Conservation (phyloP, 1,139 yeast genomes). For the Barnettozyma hawaiiensis region DNA sequence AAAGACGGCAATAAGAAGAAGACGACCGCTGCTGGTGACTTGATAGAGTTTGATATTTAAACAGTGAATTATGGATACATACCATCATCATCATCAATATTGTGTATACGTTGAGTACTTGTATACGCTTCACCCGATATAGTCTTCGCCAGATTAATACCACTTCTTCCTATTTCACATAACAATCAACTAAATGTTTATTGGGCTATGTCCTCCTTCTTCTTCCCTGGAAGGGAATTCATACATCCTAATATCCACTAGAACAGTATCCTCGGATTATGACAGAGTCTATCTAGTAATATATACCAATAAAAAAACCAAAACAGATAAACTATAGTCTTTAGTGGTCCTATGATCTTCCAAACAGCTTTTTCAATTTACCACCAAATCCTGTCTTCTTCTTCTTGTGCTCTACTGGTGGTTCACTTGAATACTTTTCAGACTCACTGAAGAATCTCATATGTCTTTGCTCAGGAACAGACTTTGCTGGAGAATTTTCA, state of each 20-base stretch:
- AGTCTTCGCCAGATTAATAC: too few relatives aligned
- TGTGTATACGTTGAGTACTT: not conserved
- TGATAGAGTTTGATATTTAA: constrained; percentile 23
- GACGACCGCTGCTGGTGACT: constrained; percentile 9
- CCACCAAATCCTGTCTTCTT: constrained; percentile 47
- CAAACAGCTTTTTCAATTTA: constrained; percentile 57
- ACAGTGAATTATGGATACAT: not conserved
- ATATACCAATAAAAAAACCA: not conserved
- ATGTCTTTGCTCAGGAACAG: constrained; percentile 22
- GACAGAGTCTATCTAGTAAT: not conserved
- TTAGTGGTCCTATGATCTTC: constrained; percentile 29
- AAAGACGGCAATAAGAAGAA: not conserved
- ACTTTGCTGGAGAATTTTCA: constrained; percentile 16
- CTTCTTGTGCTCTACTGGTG: constrained; percentile 23
- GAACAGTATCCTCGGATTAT: too few relatives aligned
- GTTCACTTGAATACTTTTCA: constrained; percentile 11
- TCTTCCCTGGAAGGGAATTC: too few relatives aligned
- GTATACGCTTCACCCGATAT: too few relatives aligned
- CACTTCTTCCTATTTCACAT: too few relatives aligned
- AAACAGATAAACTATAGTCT: not conserved
- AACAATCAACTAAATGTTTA: too few relatives aligned
- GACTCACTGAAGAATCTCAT: constrained; percentile 25
- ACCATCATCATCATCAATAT: too few relatives aligned
- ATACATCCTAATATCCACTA: too few relatives aligned
- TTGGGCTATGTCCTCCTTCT: too few relatives aligned